Evolutionary conservation across 148 eudicot genomes (phyloP), one percentile per base, ranked within the genome.

Genomic region (Vaccinium corymbosum): DNA sequence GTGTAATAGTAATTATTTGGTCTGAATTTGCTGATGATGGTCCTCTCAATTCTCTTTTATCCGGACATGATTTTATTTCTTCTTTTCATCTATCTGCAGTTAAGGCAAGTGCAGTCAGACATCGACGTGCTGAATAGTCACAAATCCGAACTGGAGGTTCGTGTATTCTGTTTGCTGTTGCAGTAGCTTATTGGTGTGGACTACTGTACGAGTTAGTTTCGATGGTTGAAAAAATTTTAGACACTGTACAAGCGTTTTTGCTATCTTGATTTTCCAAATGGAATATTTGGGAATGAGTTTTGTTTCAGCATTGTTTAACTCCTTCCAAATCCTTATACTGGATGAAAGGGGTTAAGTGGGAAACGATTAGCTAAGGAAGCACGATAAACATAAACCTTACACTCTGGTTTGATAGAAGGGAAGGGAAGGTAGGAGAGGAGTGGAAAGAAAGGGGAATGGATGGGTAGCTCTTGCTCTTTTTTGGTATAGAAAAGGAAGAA

Each of bases 61-160:
- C 66, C 20, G 50, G 52, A 49, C 27, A 22, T 55, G 79, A 19
- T 57, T 22, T 70, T 27, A 76, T 61, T 75, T 19, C 29, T 71
- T 29, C 71, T 81, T 80, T 49, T 74, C 68, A 77, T 61, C 72
- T 50, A 84, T 84, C 75, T 83, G 89, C 94, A 94, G 99, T 86
- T 93, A 72, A 91, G 87, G 88, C 91, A 89, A 85, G 86, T 90
- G 55, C 92, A 83, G n/a, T 83, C 86, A 83, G 98, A 94, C 74
- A 86, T 96, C 75, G 87, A 90, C 52, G 72, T 84, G 84, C 91
- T 96, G 59, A 87, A 85, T 78, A 85, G 90, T 85, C 89, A 90
- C 84, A 96, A 90, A 86, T 73, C 76, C 9, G 84, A 91, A 84
- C 89, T 93, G 46, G 88, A 93, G 98, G 99, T 94, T 84, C 27